Base-by-base conservation (phyloP, 1,139 yeast species). In the Taphrina populina region DNA sequence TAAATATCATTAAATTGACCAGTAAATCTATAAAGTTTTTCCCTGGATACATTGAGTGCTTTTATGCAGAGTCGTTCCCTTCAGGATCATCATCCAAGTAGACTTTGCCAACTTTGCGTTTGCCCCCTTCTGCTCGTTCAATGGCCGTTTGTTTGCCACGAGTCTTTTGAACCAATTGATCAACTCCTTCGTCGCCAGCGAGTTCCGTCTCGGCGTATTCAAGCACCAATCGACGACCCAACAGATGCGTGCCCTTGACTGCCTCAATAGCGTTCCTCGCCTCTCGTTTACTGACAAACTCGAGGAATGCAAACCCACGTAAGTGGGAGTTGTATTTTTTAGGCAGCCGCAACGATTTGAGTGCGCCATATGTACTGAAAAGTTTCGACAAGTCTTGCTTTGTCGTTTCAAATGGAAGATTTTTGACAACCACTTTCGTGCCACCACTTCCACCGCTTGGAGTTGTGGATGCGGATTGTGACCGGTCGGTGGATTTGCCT, bases 221-320 rank as follows among this genome's bases (percentile, higher is more conserved):
- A 83, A 94, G 82, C n/a, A 92, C 96, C 64, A 92, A 75, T 63
- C 96, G 80, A 73, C 99, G 83, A 40, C 99, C 99, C 57, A 92
- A 78, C 71, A 92, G 84, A 78, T 92, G 99, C 2, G 94, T 96
- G 60, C 98, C 98, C 69, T 84, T 86, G 62, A 92, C 78, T 68
- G 90, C 94, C 64, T 83, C 83, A 90, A 92, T 85, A n/a, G 97
- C 98, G 67, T 76, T 82, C 68, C 85, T 95, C 1, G 98, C 97
- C 70, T 92, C 99, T 70, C 88, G 87, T 37, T 88, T 77, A 44
- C 94, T 75, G 17, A 84, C 75, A 66, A 85, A 94, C 70, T 92
- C 99, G 46, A 94, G 96, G 70, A 92, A 92, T 0, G 98, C 98
- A 74, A 92, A 92, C 68, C 99, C 99, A 69, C 98, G 81, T 13